Conservation (phyloP, 108 stramenopile genomes). For the Nitzschia sp. region DNA sequence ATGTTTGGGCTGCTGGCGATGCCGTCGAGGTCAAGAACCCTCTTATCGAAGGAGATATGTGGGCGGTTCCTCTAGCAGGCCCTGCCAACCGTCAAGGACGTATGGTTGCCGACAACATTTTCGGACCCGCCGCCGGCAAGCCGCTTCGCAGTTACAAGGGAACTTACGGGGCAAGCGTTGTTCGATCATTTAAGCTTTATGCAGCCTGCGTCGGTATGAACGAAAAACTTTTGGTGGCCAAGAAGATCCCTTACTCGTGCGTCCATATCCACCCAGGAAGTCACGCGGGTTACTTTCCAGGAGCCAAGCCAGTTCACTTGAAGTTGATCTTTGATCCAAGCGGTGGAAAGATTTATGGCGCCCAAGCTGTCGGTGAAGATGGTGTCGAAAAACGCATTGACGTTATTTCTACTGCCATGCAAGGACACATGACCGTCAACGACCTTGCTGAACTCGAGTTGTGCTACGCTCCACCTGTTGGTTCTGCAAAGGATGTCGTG, state of each 20-base stretch:
- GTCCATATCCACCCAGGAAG: slow-evolving; percentile 70
- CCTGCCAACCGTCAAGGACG: slow-evolving; percentile 77
- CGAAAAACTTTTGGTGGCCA: slow-evolving; percentile 58
- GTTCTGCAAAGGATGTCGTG: slow-evolving; percentile 68
- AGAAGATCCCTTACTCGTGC: slow-evolving; percentile 44
- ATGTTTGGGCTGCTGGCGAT: slow-evolving; percentile 76
- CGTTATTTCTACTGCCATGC: slow-evolving; percentile 73
- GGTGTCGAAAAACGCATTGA: slow-evolving; percentile 78
- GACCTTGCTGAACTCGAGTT: slow-evolving; percentile 67
- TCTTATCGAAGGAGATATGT: slow-evolving; percentile 46
- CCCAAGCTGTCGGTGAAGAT: slow-evolving; percentile 71
- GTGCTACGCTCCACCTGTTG: slow-evolving; percentile 76
- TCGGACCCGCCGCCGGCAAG: slow-evolving; percentile 25
- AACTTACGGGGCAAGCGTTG: slow-evolving; percentile 65
- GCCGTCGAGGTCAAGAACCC: slow-evolving; percentile 67
- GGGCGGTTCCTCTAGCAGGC: slow-evolving; percentile 74
- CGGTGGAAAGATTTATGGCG: slow-evolving; percentile 61
- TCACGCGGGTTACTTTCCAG: slow-evolving; percentile 70
- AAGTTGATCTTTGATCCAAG: slow-evolving; percentile 60
- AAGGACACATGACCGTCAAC: slow-evolving; percentile 54
- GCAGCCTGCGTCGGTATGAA: slow-evolving; percentile 72
- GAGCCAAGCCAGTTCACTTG: slow-evolving; percentile 60
- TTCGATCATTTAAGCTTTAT: slow-evolving; percentile 58
- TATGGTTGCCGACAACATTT: slow-evolving; percentile 74
- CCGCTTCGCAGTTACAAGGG: slow-evolving; percentile 59